Base-by-base conservation (phyloP, 2,329 filamentous ascomycete species). In the Byssothecium circinans region DNA sequence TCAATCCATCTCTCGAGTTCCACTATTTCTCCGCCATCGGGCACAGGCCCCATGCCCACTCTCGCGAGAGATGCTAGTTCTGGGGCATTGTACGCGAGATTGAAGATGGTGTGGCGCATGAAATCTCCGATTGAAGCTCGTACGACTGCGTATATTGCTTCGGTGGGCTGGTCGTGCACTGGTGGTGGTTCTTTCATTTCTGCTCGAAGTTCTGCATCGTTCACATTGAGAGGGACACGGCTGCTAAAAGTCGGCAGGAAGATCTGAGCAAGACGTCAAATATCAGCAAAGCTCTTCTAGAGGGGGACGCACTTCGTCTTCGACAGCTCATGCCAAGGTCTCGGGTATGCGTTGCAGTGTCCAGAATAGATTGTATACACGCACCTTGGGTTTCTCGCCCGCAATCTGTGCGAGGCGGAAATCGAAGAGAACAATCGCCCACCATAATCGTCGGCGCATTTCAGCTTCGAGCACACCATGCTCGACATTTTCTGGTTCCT, bases 361-460 rank as follows among this genome's bases (percentile, higher is more conserved):
- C n/a, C n/a, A n/a, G n/a, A n/a, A n/a, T n/a, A n/a, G n/a, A n/a
- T n/a, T n/a, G n/a, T n/a, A n/a, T n/a, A n/a, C n/a, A n/a, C n/a
- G n/a, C n/a, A n/a, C n/a, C n/a, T 53, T 40, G 12, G 79, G 77
- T 7, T 78, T 75, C 47, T 80, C 74, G 53, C 83, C 79, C 1
- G 79, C 75, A 12, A 77, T 37, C 80, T 77, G 15, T 74, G 73
- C 20, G 79, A 73, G 77, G 3, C 80, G 76, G 35, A 76, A 67
- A 50, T 87, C 84, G 7, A 85, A 75, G 2, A 82, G 73, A 11
- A 83, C 66, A 10, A 87, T 74, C 45, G 84, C 79, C 72, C 81
- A 81, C 79, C 83, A 86, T 0, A 86, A 61, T 2, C 84, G 75
- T 8, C 83, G 76, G 14, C 83, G 77, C 72, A 85, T 76, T 63